These are phyloP conservation scores for Nitzschia inconspicua DNA, from an alignment of 108 stramenopile genomes.

Conservation along the genomic window DNA sequence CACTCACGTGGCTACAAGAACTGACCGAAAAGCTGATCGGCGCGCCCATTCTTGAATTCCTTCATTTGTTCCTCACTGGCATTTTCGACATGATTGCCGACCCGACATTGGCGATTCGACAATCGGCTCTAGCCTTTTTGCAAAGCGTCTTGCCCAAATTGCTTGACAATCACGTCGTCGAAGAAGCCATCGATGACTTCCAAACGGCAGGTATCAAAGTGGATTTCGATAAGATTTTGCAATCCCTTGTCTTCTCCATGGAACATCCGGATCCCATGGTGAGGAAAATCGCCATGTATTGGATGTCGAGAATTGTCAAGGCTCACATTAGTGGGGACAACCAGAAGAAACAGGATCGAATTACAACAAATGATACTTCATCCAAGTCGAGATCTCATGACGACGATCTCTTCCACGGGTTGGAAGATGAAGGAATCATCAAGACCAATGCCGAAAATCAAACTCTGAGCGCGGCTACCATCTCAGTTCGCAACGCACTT, in stretches of 20 bases:
- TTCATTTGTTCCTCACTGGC: conserved; percentile 78
- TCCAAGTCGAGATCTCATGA: not conserved
- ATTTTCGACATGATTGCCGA: conserved; percentile 89
- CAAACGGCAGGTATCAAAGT: conserved; percentile 48
- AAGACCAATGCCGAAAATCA: not conserved
- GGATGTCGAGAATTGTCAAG: conserved; percentile 85
- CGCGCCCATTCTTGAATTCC: conserved; percentile 79
- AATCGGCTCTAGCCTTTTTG: conserved; percentile 79
- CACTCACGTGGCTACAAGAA: conserved; percentile 83
- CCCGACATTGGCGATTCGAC: conserved; percentile 72
- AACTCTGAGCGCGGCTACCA: conserved; percentile 57
- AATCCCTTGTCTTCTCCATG: conserved; percentile 80
- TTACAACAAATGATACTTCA: no score
- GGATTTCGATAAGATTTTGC: conserved; percentile 86
- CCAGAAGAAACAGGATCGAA: not conserved
- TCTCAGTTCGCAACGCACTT: conserved; percentile 76
- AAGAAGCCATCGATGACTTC: conserved; percentile 69
- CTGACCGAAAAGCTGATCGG: conserved; percentile 76
- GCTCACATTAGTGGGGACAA: conserved; percentile 56
- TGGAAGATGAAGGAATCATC: not conserved
- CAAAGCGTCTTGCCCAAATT: conserved; percentile 83
- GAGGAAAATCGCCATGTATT: conserved; percentile 89
- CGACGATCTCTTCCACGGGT: conserved; percentile 11
- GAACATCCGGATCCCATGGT: conserved; percentile 91
- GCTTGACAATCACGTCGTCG: conserved; percentile 37